Evolutionary conservation across 2,329 filamentous ascomycete species (phyloP).

Genomic region (Fusarium oxysporum): DNA sequence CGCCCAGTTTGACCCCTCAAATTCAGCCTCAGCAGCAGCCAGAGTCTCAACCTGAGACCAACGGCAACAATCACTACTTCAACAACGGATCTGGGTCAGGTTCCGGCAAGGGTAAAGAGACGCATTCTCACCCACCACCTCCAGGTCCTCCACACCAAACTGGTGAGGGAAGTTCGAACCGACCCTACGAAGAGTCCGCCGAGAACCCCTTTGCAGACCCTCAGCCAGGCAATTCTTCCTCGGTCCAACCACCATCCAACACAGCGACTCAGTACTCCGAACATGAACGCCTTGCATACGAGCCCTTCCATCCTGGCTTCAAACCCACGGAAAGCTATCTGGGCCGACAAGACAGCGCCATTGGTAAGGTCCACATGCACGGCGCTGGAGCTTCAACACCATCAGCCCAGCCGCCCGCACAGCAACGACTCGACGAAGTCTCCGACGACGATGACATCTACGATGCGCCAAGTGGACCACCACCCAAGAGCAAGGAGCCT

Average conservation of each 20-base stretch:
- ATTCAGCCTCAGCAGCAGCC: constrained; percentile 22
- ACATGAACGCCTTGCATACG: constrained; percentile 46
- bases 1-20: constrained; percentile 45
- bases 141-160: constrained; percentile 42
- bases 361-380: constrained; percentile 57
- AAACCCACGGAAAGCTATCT: constrained; percentile 40
- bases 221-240: constrained; percentile 39
- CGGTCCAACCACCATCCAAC: constrained; percentile 24
- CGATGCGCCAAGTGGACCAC: constrained; percentile 45
- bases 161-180: constrained; percentile 43
- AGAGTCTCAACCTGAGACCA: constrained; percentile 34
- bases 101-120: constrained; percentile 51
- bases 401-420: constrained; percentile 25
- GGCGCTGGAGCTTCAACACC: constrained; percentile 48
- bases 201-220: constrained; percentile 52
- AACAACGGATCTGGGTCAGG: constrained; percentile 28
- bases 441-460: constrained; percentile 56
- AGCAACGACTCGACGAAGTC: constrained; percentile 43
- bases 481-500: constrained; percentile 53
- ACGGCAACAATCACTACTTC: constrained; percentile 47
- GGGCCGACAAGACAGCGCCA: constrained; percentile 55
- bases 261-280: constrained; percentile 34
- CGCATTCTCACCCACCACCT: constrained; percentile 44
- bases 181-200: constrained; percentile 26
- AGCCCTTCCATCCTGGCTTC: constrained; percentile 56